A percentile compares a stretch with the other conserved stretches of the same genome.
phyloP scores from a whole-genome alignment of 2,329 filamentous ascomycete species.

The Aspergillus transmontanensis region DNA sequence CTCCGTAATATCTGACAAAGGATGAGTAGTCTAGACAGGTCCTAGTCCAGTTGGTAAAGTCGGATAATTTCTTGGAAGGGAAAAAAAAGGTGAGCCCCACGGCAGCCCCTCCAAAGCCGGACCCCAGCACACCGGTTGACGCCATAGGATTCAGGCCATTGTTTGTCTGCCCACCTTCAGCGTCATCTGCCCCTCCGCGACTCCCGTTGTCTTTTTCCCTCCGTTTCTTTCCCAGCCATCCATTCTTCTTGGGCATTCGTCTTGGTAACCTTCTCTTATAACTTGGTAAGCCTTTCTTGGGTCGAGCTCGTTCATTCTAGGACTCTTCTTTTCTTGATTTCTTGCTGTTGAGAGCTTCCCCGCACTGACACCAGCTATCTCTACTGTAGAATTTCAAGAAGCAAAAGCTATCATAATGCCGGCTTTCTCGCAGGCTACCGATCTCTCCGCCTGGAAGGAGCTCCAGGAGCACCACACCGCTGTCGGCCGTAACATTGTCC shows the following conservation, averaged over 20 bases:
- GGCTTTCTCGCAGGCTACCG: constrained; percentile 70
- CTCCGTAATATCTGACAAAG: neutral
- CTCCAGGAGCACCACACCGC: constrained; percentile 88
- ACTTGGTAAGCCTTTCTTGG: neutral
- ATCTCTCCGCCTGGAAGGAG: constrained; percentile 82
- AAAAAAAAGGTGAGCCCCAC: constrained; percentile 15
- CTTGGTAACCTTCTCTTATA: neutral
- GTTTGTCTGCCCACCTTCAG: constrained; percentile 3
- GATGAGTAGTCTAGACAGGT: constrained; percentile 2
- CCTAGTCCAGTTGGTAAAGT: constrained; percentile 5
- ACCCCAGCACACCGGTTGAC: constrained; percentile 27
- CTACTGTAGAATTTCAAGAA: constrained; percentile 7
- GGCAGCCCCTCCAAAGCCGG: constrained; percentile 23
- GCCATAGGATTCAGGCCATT: constrained; percentile 17
- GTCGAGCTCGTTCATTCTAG: neutral
- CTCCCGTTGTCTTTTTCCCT: constrained; percentile 12
- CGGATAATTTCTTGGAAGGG: constrained; percentile 29
- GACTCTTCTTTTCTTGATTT: neutral
- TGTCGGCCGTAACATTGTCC: constrained; percentile 83
- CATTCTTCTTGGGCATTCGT: neutral
- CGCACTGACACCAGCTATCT: constrained; percentile 29
- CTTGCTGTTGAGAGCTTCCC: constrained; percentile 20
- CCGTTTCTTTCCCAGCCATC: constrained; percentile 11
- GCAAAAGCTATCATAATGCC: constrained; percentile 33
- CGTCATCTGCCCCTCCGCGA: constrained; percentile 12